A percentile compares a stretch with the other conserved stretches of the same genome.
phyloP scores from a whole-genome alignment of 371 early-diverging fungal species.

The Apophysomyces sp. region DNA sequence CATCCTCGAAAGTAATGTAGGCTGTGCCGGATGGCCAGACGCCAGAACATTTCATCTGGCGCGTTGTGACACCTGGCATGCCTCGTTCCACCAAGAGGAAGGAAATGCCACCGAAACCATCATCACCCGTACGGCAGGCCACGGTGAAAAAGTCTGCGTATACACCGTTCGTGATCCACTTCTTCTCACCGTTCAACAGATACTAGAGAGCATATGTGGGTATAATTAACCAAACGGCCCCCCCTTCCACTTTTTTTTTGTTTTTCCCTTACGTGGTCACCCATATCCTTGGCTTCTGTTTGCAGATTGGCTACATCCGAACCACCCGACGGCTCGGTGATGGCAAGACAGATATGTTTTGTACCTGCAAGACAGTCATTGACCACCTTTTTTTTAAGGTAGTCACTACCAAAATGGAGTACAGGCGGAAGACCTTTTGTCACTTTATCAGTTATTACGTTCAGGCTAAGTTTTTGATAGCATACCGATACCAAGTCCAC shows the following conservation, averaged over 20 bases:
- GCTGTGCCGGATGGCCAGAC: conserved; percentile 85
- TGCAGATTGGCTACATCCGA: conserved; percentile 83
- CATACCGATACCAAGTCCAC: conserved; percentile 66
- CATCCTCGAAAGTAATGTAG: conserved; percentile 76
- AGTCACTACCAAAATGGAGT: conserved; percentile 60
- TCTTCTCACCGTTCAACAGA: conserved; percentile 74
- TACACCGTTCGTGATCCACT: conserved; percentile 83
- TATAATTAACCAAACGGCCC: conserved; percentile 29
- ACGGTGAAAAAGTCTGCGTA: conserved; percentile 71
- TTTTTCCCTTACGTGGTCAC: conserved; percentile 13
- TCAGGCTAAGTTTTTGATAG: neutral
- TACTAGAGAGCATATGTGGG: conserved; percentile 10
- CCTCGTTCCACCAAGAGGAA: conserved; percentile 69
- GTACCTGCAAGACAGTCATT: conserved; percentile 59
- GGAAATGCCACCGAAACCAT: conserved; percentile 78
- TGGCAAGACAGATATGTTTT: conserved; percentile 66
- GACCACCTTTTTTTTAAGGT: conserved; percentile 61
- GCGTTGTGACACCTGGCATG: conserved; percentile 77
- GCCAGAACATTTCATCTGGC: conserved; percentile 77
- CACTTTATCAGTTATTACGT: neutral
- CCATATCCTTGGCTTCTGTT: conserved; percentile 71
- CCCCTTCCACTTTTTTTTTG: neutral
- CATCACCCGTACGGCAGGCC: conserved; percentile 72
- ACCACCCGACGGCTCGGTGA: conserved; percentile 70
- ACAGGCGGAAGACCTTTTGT: conserved; percentile 61